These are phyloP conservation scores for Aplosporella prunicola DNA, from an alignment of 2,329 filamentous ascomycete species.

Conservation along the genomic window DNA sequence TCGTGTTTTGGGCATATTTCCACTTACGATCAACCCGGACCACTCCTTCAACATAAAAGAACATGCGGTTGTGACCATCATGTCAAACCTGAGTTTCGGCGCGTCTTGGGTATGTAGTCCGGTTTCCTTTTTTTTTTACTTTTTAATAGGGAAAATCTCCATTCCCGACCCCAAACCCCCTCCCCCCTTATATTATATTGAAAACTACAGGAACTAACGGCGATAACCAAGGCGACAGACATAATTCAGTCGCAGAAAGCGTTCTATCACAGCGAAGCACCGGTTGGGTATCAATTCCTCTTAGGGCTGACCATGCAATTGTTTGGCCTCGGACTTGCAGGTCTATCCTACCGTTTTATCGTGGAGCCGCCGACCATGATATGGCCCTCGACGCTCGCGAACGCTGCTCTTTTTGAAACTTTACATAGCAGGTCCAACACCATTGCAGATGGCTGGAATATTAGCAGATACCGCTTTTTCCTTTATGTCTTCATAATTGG, in stretches of 20 bases:
- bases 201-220: background rate
- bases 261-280: constrained; percentile 64
- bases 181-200: too few species aligned
- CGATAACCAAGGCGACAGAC: constrained; percentile 1
- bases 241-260: constrained; percentile 31
- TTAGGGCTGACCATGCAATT: constrained; percentile 60
- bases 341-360: constrained; percentile 16
- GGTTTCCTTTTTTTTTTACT: constrained; percentile 14
- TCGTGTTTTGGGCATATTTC: constrained; percentile 3
- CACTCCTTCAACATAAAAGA: constrained; percentile 52
- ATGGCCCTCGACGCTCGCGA: constrained; percentile 19
- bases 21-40: constrained; percentile 39
- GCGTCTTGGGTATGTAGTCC: constrained; percentile 50
- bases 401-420: constrained; percentile 18
- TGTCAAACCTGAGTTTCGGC: constrained; percentile 43
- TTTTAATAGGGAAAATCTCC: too few species aligned
- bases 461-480: constrained; percentile 19
- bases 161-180: too few species aligned
- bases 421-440: constrained; percentile 21
- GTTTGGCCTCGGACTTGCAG: constrained; percentile 29
- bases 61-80: constrained; percentile 52
- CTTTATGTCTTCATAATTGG: constrained; percentile 15
- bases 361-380: constrained; percentile 22
- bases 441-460: constrained; percentile 24
- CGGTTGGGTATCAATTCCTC: constrained; percentile 55